Percentiles rank a stretch among this genome's conserved stretches.
Conservation (phyloP, 495 filamentous ascomycete genomes). For the Lasiosphaeris hirsuta region DNA sequence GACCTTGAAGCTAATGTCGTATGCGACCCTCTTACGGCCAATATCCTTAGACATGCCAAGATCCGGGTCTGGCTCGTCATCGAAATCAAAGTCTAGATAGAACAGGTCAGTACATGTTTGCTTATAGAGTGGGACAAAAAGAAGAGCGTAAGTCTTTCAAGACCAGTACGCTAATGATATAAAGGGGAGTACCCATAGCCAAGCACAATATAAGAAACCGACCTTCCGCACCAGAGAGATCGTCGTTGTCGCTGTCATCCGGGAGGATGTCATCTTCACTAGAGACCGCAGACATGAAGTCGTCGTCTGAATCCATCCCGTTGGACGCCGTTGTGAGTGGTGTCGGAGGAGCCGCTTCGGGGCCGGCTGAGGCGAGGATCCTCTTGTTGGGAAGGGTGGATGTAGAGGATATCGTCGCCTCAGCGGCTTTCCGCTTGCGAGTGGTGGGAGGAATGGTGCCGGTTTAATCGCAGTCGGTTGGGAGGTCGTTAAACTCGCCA, state of each 20-base stretch:
- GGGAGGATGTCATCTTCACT: slow-evolving; percentile 72
- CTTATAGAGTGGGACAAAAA: neutral
- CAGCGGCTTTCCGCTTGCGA: slow-evolving; percentile 89
- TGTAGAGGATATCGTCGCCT: slow-evolving; percentile 58
- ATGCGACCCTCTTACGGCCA: slow-evolving; percentile 65
- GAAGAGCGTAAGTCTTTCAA: neutral
- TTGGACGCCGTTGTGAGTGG: slow-evolving; percentile 55
- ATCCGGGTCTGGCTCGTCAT: slow-evolving; percentile 68
- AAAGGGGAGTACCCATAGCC: neutral
- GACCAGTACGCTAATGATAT: neutral
- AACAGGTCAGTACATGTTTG: slow-evolving; percentile 15
- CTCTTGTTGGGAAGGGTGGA: slow-evolving; percentile 47
- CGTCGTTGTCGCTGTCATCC: slow-evolving; percentile 71
- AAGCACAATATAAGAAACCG: slow-evolving; percentile 25
- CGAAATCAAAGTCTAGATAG: slow-evolving; percentile 60
- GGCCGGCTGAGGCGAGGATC: slow-evolving; percentile 49
- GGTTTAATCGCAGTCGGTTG: slow-evolving; percentile 21
- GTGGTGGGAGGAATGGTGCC: slow-evolving; percentile 61
- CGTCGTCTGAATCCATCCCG: slow-evolving; percentile 95
- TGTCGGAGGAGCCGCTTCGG: slow-evolving; percentile 47
- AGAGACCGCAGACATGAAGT: slow-evolving; percentile 83
- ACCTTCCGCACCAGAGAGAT: slow-evolving; percentile 74
- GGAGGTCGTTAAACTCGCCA: slow-evolving; percentile 10
- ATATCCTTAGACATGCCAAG: slow-evolving; percentile 75
- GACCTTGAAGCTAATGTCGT: slow-evolving; percentile 82